Evolutionary conservation across 2,329 filamentous ascomycete genomes (phyloP).

Genomic region (Penicillium italicum): DNA sequence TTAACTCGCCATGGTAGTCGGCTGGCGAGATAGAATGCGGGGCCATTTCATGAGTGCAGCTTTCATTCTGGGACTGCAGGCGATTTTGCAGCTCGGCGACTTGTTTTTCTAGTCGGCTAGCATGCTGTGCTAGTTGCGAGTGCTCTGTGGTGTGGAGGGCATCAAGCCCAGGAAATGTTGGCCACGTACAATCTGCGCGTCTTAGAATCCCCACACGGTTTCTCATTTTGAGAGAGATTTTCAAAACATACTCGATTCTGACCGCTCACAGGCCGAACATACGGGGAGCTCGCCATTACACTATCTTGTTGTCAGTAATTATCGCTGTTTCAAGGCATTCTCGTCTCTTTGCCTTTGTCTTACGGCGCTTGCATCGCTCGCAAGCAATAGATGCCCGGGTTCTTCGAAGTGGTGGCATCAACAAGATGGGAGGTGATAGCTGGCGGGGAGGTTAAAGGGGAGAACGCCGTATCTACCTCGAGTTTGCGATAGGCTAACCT

Average conservation of each 20-base stretch:
- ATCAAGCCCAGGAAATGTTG: background rate
- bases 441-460: background rate
- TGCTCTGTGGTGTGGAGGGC: background rate
- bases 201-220: background rate
- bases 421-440: background rate
- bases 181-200: background rate
- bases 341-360: background rate
- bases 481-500: background rate
- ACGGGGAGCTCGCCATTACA: background rate
- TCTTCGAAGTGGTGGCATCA: background rate
- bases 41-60: background rate
- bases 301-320: background rate
- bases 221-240: background rate
- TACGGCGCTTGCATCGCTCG: background rate
- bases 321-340: background rate
- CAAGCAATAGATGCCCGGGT: background rate
- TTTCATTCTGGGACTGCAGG: background rate
- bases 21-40: background rate
- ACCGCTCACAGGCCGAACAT: background rate
- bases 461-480: background rate
- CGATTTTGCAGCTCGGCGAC: background rate
- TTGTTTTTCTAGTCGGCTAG: background rate
- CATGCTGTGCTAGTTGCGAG: background rate
- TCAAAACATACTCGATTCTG: background rate
- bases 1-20: background rate